These are phyloP conservation scores for Ceratobasidium sp. DNA, from an alignment of 1,284 basidiomycete genomes.

Conservation along the genomic window DNA sequence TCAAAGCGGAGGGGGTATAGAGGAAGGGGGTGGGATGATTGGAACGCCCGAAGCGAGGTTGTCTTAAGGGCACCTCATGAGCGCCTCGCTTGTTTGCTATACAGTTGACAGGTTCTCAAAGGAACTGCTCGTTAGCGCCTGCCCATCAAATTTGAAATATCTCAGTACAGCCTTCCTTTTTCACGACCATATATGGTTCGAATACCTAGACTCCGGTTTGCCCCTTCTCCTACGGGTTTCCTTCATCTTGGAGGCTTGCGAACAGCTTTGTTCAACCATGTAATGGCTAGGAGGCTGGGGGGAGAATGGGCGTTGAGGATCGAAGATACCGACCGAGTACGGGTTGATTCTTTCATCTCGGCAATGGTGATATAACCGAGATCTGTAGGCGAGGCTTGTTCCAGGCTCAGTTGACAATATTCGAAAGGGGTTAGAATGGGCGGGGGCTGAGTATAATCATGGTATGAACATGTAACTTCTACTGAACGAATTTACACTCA, in stretches of 20 bases:
- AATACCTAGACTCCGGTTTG: slow-evolving; percentile 78
- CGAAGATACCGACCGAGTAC: slow-evolving; percentile 93
- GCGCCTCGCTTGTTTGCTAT: background rate
- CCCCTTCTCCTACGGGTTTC: slow-evolving; percentile 95
- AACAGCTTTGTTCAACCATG: slow-evolving; percentile 94
- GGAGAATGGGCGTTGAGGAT: slow-evolving; percentile 94
- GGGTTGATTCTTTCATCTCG: slow-evolving; percentile 52
- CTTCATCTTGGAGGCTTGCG: slow-evolving; percentile 96
- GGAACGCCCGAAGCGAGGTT: background rate
- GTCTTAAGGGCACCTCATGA: background rate
- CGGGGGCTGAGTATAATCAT: slow-evolving; percentile 93
- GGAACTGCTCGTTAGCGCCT: slow-evolving; percentile 8
- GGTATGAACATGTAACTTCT: slow-evolving; percentile 70
- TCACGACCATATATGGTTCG: slow-evolving; percentile 48
- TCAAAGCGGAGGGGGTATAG: too few relatives aligned
- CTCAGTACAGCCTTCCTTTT: slow-evolving; percentile 5
- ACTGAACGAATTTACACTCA: slow-evolving; percentile 31
- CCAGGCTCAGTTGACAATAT: slow-evolving; percentile 89
- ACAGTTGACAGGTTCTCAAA: slow-evolving; percentile 9
- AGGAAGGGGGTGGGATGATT: background rate
- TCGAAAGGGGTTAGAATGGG: slow-evolving; percentile 85
- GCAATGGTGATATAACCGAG: slow-evolving; percentile 3
- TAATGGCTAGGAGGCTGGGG: slow-evolving; percentile 83
- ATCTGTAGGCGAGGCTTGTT: slow-evolving; percentile 80
- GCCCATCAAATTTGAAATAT: slow-evolving; percentile 3